Evolutionary conservation across 257 asterid species (phyloP), one percentile per base, ranked within the genome.

Genomic region (Gentiana macrophylla): DNA sequence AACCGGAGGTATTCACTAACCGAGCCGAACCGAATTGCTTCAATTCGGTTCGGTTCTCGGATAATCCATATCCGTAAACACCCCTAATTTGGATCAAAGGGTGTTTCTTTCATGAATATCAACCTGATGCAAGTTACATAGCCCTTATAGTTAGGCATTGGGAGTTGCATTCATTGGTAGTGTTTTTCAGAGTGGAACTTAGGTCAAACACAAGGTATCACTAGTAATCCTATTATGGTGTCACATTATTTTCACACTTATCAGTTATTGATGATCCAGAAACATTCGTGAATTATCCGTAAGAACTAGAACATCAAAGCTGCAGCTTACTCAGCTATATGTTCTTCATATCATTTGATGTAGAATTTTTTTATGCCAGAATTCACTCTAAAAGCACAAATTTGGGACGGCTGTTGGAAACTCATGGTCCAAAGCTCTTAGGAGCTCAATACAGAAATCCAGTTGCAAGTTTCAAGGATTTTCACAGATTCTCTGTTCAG

Each of bases 381-480:
- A 34, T 67, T 36, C 65, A 80, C 64, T 65, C 95, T 44, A 80
- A 67, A 67, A 12, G 50, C 53, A 80, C 94, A n/a, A 90, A 86
- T 71, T 79, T 90, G 80, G 96, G 96, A 59, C 85, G 86, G 50
- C 60, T 90, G 13, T 77, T 90, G 94, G 96, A 86, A 70, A 43
- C 69, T 43, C 88, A 86, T n/a, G 86, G 98, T 52, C 86, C 86
- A 12, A 74, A 75, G 74, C 73, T 82, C 24, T 67, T 90, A 48
- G 92, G 94, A 59, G 62, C 68, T 48, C 44, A 46, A 9, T 90
- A 86, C 77, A 68, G 84, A 75, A 94, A 90, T 69, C 98, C 96
- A 1, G 73, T 90, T 45, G 53, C 79, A 24, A 90, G 94, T 79
- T 84, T 82, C 75, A 73, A 61, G 45, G 75, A 52, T 13, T 90